A percentile compares a stretch with the other conserved stretches of the same genome.
These are phyloP conservation scores for Elsinoe ampelina DNA, from an alignment of 2,329 filamentous ascomycete genomes.

Conservation along the genomic window DNA sequence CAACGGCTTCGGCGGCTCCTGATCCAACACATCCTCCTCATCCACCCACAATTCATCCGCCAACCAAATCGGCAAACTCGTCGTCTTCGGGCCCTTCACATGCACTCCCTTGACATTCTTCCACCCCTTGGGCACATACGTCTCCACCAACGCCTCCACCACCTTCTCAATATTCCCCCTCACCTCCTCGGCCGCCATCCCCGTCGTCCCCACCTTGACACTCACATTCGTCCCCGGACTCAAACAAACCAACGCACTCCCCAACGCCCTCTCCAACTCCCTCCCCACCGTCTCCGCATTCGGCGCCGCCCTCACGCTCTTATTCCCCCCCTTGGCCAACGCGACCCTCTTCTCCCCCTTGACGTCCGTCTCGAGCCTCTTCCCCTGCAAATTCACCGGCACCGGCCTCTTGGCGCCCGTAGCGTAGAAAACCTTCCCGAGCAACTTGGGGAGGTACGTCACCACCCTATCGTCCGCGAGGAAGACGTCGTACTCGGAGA, in stretches of 20 bases:
- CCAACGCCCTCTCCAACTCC: conserved; percentile 68
- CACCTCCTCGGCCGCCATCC: conserved; percentile 65
- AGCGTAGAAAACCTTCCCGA: conserved; percentile 93
- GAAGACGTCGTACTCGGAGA: conserved; percentile 83
- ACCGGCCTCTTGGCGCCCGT: conserved; percentile 74
- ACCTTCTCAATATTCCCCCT: conserved; percentile 73
- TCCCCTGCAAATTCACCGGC: conserved; percentile 62
- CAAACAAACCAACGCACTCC: conserved; percentile 70
- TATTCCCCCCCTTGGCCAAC: conserved; percentile 30
- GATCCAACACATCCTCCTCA: conserved; percentile 54
- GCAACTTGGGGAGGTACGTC: conserved; percentile 59
- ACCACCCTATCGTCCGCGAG: conserved; percentile 81
- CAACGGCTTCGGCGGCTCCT: conserved; percentile 28
- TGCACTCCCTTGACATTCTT: conserved; percentile 74
- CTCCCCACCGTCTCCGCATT: conserved; percentile 59
- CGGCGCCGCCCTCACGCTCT: conserved; percentile 38
- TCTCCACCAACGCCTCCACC: conserved; percentile 59
- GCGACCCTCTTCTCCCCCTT: conserved; percentile 42
- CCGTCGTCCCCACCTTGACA: conserved; percentile 67
- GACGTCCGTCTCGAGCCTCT: conserved; percentile 37
- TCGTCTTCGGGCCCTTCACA: conserved; percentile 83
- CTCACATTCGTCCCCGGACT: conserved; percentile 70
- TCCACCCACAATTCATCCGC: conserved; percentile 87
- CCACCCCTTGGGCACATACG: conserved; percentile 80
- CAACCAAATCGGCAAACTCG: conserved; percentile 87